phyloP scores from a whole-genome alignment of 1,284 basidiomycete species.

The Boletus mariae region DNA sequence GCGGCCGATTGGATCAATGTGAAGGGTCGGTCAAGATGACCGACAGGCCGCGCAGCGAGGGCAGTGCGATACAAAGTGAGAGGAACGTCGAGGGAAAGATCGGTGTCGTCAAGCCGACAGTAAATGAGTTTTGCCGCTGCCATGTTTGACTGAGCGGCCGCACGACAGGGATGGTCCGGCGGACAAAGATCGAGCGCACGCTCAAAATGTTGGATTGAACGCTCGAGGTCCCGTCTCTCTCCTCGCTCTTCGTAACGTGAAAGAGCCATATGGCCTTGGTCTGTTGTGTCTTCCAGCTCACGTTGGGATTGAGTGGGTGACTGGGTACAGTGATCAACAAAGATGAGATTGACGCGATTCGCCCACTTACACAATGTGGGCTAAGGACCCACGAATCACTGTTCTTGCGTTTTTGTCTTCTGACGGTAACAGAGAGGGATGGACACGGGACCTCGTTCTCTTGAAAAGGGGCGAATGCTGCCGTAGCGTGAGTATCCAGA shows the following conservation, averaged over 20 bases:
- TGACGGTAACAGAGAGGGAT: constrained; percentile 1
- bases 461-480: background rate
- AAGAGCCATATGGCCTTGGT: constrained; percentile 2
- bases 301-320: background rate
- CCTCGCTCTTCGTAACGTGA: constrained; percentile 1
- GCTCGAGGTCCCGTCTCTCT: constrained; percentile 5
- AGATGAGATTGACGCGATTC: background rate
- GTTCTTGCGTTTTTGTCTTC: background rate
- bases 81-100: constrained; percentile 2
- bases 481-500: background rate
- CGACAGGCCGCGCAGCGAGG: constrained; percentile 2
- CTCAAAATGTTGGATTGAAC: constrained; percentile 8
- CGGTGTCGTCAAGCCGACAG: background rate
- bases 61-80: constrained; percentile 6
- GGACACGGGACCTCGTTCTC: background rate
- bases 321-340: background rate
- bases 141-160: constrained; percentile 13
- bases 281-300: constrained; percentile 3
- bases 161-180: constrained; percentile 9
- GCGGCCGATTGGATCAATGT: constrained; percentile 9
- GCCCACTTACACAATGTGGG: constrained; percentile 1
- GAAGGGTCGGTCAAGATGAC: constrained; percentile 6
- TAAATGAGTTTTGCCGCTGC: constrained; percentile 7
- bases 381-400: background rate
- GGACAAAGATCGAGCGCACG: constrained; percentile 11